Conservation (phyloP, 179 eudicot genomes). For the Spinacia oleracea region DNA sequence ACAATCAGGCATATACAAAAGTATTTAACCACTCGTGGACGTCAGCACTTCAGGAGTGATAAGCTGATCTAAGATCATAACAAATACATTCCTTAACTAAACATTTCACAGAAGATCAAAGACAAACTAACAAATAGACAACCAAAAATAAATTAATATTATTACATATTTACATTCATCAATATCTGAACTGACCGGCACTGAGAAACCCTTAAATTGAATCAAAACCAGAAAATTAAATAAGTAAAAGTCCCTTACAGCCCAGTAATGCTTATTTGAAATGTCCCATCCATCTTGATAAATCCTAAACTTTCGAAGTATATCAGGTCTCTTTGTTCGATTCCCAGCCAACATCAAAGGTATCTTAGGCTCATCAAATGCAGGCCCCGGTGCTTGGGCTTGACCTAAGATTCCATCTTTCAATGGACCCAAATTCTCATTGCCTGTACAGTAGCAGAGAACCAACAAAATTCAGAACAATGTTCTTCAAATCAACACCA, state of each 20-base stretch:
- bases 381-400: constrained; percentile 71
- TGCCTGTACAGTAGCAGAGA: constrained; percentile 33
- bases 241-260: constrained; percentile 51
- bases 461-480: constrained; percentile 9
- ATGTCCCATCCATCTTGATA: constrained; percentile 92
- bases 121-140: background rate
- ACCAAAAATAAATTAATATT: background rate
- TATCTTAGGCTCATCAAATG: constrained; percentile 33
- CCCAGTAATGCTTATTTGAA: constrained; percentile 86
- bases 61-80: constrained; percentile 9
- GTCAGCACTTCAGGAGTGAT: background rate
- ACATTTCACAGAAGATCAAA: background rate
- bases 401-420: constrained; percentile 36
- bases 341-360: constrained; percentile 73
- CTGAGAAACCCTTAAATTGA: background rate
- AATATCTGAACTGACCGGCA: background rate
- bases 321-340: constrained; percentile 81
- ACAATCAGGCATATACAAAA: constrained; percentile 2
- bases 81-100: constrained; percentile 14
- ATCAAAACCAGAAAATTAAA: background rate
- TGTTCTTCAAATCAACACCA: background rate
- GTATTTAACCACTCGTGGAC: constrained; percentile 1
- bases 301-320: constrained; percentile 57
- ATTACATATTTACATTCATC: background rate
- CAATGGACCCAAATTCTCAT: constrained; percentile 35